A percentile compares a stretch with the other conserved stretches of the same genome.
Evolutionary conservation across 495 filamentous ascomycete genomes (phyloP).

Genomic region (Amphirosellinia nigrospora): DNA sequence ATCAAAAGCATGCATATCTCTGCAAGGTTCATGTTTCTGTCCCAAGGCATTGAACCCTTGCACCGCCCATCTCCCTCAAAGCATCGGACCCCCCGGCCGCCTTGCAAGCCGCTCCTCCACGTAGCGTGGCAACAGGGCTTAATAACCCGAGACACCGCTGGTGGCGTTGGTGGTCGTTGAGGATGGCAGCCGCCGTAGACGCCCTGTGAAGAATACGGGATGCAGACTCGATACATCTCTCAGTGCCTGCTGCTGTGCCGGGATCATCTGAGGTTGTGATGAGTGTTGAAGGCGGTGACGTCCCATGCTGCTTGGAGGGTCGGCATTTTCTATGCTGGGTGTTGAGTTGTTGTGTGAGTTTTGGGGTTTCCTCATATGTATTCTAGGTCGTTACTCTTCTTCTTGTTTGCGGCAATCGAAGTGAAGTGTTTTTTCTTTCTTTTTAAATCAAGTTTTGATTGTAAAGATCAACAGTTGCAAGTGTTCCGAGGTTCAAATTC

Average conservation of each 20-base stretch:
- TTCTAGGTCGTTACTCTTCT: too few relatives aligned
- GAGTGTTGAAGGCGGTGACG: background rate
- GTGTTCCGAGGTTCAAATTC: too few relatives aligned
- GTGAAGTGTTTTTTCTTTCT: too few relatives aligned
- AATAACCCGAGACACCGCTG: constrained; percentile 19
- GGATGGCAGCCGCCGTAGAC: constrained; percentile 52
- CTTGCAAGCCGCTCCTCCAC: constrained; percentile 40
- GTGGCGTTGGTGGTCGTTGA: constrained; percentile 32
- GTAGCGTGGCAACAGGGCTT: constrained; percentile 63
- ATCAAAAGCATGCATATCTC: background rate
- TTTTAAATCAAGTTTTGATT: too few relatives aligned
- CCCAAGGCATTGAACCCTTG: background rate
- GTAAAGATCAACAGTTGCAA: too few relatives aligned
- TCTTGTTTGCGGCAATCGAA: too few relatives aligned
- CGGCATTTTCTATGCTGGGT: constrained; percentile 8
- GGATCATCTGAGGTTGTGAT: background rate
- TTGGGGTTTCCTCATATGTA: background rate
- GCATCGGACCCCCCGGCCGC: constrained; percentile 43
- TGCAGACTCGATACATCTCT: constrained; percentile 56
- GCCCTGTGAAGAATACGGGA: constrained; percentile 65
- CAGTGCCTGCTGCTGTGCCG: background rate
- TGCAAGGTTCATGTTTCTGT: background rate
- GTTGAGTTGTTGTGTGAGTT: background rate
- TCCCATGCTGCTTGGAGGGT: constrained; percentile 18
- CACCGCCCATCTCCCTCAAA: constrained; percentile 41